These are phyloP conservation scores for Ophiostoma montium DNA, from an alignment of 2,329 filamentous ascomycete genomes.

Conservation along the genomic window DNA sequence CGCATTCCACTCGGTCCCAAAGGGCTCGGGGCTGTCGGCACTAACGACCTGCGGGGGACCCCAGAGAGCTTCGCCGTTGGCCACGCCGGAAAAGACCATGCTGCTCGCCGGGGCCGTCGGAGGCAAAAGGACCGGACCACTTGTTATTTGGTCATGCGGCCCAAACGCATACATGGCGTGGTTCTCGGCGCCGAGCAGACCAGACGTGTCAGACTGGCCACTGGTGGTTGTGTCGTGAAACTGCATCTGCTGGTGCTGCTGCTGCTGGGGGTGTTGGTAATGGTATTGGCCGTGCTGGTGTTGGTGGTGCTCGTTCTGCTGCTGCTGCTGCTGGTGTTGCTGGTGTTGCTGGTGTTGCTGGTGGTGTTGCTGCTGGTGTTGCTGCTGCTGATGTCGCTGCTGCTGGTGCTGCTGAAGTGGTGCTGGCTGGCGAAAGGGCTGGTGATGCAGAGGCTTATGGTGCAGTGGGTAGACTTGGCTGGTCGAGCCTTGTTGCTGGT, in stretches of 20 bases:
- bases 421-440: background rate
- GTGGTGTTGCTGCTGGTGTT: slow-evolving; percentile 7
- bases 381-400: slow-evolving; percentile 1
- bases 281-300: background rate
- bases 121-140: background rate
- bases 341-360: background rate
- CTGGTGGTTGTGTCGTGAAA: background rate
- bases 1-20: background rate
- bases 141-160: background rate
- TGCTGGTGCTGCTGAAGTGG: background rate
- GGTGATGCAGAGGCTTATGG: background rate
- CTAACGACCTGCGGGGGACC: slow-evolving; percentile 19
- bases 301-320: too few species aligned
- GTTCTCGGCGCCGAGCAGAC: slow-evolving; percentile 2
- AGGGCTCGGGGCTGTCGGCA: slow-evolving; percentile 25
- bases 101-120: slow-evolving; percentile 1
- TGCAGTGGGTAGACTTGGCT: slow-evolving; percentile 2
- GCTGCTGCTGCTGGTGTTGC: background rate
- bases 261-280: background rate
- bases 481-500: background rate
- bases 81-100: slow-evolving; percentile 32
- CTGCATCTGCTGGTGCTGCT: background rate
- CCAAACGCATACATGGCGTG: background rate
- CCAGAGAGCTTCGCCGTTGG: slow-evolving; percentile 34
- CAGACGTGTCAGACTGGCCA: background rate